Percentiles rank a stretch among this genome's conserved stretches.
Conservation (phyloP, 1,139 yeast genomes). For the Sugiyamaella sp. region DNA sequence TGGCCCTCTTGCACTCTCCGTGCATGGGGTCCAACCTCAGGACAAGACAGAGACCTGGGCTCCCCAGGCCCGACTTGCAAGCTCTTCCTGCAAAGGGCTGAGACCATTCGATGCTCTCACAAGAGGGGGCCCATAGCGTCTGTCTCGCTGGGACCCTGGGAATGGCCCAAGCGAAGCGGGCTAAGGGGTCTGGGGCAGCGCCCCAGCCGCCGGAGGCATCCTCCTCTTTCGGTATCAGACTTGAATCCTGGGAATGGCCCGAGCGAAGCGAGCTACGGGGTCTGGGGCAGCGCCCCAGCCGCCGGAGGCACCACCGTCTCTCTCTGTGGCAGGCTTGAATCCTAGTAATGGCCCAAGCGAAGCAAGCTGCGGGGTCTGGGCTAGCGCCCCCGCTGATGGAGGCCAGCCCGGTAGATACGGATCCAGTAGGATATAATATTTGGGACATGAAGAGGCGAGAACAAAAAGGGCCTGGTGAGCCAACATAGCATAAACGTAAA, state of each 20-base stretch:
- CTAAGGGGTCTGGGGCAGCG: neutral
- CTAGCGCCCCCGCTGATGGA: neutral
- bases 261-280: neutral
- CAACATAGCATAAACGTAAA: neutral
- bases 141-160: no score
- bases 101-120: no score
- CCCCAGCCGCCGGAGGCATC: constrained; percentile 3
- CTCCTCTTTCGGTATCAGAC: no score
- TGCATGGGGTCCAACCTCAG: no score
- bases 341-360: neutral
- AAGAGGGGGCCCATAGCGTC: neutral
- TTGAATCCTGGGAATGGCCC: no score
- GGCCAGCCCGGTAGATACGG: neutral
- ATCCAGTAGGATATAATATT: neutral
- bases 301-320: neutral
- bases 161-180: constrained; percentile 1
- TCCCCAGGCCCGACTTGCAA: no score
- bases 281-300: neutral
- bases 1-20: no score
- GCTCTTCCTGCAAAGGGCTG: no score
- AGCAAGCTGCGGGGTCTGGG: neutral
- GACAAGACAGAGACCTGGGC: no score
- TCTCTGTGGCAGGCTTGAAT: no score
- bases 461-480: neutral
- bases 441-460: constrained; percentile 1